Base-by-base conservation (phyloP, 2,329 filamentous ascomycete species). In the Colletotrichum karsti region DNA sequence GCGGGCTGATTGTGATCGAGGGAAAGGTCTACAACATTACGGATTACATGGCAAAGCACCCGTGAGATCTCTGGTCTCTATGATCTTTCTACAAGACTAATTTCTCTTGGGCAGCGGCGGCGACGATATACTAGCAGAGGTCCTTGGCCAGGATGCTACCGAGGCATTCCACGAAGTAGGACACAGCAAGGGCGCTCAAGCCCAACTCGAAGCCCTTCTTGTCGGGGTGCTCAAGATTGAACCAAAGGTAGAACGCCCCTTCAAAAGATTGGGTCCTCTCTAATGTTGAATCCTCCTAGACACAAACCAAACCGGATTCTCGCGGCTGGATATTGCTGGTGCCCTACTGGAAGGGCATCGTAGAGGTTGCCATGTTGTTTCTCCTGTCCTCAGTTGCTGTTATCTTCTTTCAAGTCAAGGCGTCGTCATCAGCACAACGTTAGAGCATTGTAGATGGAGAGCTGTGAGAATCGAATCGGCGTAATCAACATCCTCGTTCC, bases 231-330 rank as follows among this genome's bases (percentile, higher is more conserved):
- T 46, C 18, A 8, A 24, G 15, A 22, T 13, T 46, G 20, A 15
- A 13, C 20, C 42, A 13, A 18, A 24, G 18, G 42, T 24, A 15
- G n/a, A 46, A 22, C 42, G 1, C 9, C 4, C 0, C 5, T 1
- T 0, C 0, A 9, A 46, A 24, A 4, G 6, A 3, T 24, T 7
- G 42, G n/a, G n/a, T n/a, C n/a, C n/a, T n/a, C n/a, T n/a, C n/a
- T n/a, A n/a, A n/a, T n/a, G n/a, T n/a, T n/a, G n/a, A n/a, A n/a
- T n/a, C n/a, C n/a, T n/a, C n/a, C n/a, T n/a, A n/a, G n/a, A n/a
- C n/a, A n/a, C n/a, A n/a, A n/a, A n/a, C n/a, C n/a, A n/a, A n/a
- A n/a, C n/a, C n/a, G n/a, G n/a, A n/a, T n/a, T n/a, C n/a, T n/a
- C n/a, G n/a, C n/a, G n/a, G n/a, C n/a, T n/a, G n/a, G n/a, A n/a